These are phyloP conservation scores for Fistulifera solaris DNA, from an alignment of 108 stramenopile genomes.

Conservation along the genomic window DNA sequence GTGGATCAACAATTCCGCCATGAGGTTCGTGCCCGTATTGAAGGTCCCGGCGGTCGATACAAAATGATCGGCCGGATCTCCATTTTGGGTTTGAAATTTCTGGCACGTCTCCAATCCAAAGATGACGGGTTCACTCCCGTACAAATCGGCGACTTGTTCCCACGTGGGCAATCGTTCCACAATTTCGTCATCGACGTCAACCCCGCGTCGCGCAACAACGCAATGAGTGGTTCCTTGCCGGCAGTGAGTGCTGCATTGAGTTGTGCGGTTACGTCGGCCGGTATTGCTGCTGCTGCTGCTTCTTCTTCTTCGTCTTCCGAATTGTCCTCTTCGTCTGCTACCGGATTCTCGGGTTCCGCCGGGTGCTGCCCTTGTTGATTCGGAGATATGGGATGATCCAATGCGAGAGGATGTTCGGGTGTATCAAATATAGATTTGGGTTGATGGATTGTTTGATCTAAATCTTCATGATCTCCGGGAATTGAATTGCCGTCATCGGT, in stretches of 20 bases:
- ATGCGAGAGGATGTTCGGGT: no score
- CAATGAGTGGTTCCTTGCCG: not conserved
- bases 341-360: no score
- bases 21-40: constrained; percentile 77
- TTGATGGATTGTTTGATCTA: no score
- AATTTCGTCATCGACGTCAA: not conserved
- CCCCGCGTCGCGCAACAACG: not conserved
- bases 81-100: constrained; percentile 16
- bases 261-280: no score
- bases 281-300: no score
- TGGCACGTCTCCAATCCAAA: constrained; percentile 16
- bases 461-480: no score
- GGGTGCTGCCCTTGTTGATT: no score
- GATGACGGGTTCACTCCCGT: constrained; percentile 19
- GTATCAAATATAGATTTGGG: no score
- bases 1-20: constrained; percentile 46
- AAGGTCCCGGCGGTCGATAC: constrained; percentile 50
- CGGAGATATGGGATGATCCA: no score
- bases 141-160: constrained; percentile 10
- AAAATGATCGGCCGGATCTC: constrained; percentile 28
- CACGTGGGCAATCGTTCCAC: constrained; percentile 18
- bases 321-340: no score
- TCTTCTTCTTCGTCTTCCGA: no score
- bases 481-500: no score
- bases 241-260: not conserved